These are phyloP conservation scores for Allomyces macrogynus DNA, from an alignment of 192 early-diverging fungal genomes.

Conservation along the genomic window DNA sequence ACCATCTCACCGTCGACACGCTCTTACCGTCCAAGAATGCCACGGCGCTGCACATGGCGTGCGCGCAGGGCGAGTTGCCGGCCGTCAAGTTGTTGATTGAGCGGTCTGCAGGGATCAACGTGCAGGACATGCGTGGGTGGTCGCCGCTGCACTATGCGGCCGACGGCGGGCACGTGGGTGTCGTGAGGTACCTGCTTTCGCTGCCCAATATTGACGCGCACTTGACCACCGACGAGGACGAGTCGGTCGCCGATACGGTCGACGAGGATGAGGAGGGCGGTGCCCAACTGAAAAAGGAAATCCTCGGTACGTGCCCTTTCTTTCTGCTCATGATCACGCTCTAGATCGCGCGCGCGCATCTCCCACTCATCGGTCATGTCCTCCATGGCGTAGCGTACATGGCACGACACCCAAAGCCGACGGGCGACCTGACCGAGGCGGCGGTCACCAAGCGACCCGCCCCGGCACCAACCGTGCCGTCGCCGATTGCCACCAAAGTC, in stretches of 20 bases:
- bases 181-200: conserved; percentile 20
- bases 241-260: conserved; percentile 4
- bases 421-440: too few species aligned
- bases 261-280: conserved; percentile 9
- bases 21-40: conserved; percentile 5
- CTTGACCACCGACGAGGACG: conserved; percentile 9
- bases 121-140: conserved; percentile 32
- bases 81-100: conserved; percentile 15
- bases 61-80: conserved; percentile 26
- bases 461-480: too few species aligned
- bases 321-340: neutral
- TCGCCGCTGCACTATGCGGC: conserved; percentile 47
- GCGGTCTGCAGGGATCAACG: conserved; percentile 14
- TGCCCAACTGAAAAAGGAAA: conserved; percentile 9
- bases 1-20: neutral
- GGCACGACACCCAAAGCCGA: too few species aligned
- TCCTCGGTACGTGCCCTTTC: conserved; percentile 7
- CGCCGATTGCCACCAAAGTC: too few species aligned
- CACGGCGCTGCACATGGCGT: conserved; percentile 26
- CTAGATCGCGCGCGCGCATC: neutral
- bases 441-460: too few species aligned
- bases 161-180: conserved; percentile 35
- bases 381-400: neutral
- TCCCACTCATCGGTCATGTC: neutral
- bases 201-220: conserved; percentile 9